Conservation (phyloP, 768 basidiomycete genomes). For the Cystofilobasidium capitatum region DNA sequence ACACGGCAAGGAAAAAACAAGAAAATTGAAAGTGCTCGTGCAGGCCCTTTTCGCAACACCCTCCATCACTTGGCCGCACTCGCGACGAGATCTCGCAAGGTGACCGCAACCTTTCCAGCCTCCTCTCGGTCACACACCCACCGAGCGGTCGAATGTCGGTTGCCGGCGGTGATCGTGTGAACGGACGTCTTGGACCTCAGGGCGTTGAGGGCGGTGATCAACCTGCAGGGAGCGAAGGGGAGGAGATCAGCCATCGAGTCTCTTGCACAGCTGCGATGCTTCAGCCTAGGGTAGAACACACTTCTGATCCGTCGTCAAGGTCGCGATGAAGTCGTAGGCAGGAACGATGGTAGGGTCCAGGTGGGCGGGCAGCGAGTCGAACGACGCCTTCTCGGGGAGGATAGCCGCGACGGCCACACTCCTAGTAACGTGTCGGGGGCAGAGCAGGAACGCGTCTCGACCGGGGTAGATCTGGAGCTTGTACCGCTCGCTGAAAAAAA, state of each 20-base stretch:
- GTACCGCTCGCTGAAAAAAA: conserved; percentile 21
- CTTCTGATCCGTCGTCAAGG: conserved; percentile 19
- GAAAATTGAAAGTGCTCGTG: neutral
- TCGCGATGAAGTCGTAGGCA: conserved; percentile 18
- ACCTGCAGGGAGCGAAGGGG: neutral
- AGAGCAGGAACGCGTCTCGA: conserved; percentile 23
- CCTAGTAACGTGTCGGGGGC: conserved; percentile 18
- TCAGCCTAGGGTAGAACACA: neutral
- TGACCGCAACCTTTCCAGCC: conserved; percentile 10
- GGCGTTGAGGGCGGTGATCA: conserved; percentile 23
- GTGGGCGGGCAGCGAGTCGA: conserved; percentile 1
- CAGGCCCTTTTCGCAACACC: too few species aligned
- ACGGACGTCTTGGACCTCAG: conserved; percentile 15
- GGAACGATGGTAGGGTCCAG: neutral
- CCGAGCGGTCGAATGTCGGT: conserved; percentile 5
- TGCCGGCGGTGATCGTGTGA: conserved; percentile 23
- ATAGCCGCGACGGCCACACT: conserved; percentile 15
- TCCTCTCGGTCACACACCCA: conserved; percentile 19
- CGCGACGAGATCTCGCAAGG: conserved; percentile 3
- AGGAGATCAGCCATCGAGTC: neutral
- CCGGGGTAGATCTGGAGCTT: conserved; percentile 29
- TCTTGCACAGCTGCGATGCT: neutral
- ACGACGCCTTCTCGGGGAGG: neutral
- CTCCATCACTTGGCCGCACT: neutral
- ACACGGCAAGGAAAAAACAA: neutral